Conservation (phyloP, 2,329 filamentous ascomycete genomes). For the Cordyceps cicadae region DNA sequence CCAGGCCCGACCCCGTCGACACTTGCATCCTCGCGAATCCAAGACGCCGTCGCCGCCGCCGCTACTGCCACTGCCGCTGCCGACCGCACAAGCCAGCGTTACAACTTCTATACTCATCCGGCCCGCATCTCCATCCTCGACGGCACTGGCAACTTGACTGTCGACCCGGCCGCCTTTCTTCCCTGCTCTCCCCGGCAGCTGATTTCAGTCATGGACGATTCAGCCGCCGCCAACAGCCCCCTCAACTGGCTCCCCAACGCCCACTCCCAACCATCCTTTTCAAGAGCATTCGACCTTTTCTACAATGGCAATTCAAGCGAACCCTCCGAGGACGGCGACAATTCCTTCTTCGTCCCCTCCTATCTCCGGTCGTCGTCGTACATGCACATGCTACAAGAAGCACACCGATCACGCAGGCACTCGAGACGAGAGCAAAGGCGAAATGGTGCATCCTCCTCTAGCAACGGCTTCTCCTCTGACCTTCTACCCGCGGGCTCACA, state of each 20-base stretch:
- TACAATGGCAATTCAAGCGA: conserved; percentile 25
- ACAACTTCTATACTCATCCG: conserved; percentile 33
- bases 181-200: conserved; percentile 12
- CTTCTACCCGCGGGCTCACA: conserved; percentile 44
- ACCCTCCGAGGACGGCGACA: conserved; percentile 20
- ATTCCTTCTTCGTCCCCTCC: conserved; percentile 69
- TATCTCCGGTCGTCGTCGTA: conserved; percentile 75
- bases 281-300: conserved; percentile 45
- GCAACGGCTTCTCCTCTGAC: conserved; percentile 38
- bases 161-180: conserved; percentile 24
- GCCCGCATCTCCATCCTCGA: conserved; percentile 39
- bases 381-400: conserved; percentile 65
- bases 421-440: conserved; percentile 38
- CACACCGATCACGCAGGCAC: conserved; percentile 52
- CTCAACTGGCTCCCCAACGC: conserved; percentile 17
- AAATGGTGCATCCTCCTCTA: conserved; percentile 31
- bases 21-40: neutral
- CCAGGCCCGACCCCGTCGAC: neutral
- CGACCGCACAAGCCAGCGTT: conserved; percentile 36
- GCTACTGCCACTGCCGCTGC: conserved; percentile 7
- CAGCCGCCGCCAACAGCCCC: conserved; percentile 17
- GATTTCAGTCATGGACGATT: conserved; percentile 13
- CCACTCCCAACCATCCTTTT: conserved; percentile 34
- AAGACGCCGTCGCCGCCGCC: neutral
- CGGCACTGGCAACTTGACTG: conserved; percentile 30